Percentiles rank a stretch among this genome's conserved stretches.
Evolutionary conservation across 345 rosid genomes (phyloP).

Genomic region (Salix brachista): DNA sequence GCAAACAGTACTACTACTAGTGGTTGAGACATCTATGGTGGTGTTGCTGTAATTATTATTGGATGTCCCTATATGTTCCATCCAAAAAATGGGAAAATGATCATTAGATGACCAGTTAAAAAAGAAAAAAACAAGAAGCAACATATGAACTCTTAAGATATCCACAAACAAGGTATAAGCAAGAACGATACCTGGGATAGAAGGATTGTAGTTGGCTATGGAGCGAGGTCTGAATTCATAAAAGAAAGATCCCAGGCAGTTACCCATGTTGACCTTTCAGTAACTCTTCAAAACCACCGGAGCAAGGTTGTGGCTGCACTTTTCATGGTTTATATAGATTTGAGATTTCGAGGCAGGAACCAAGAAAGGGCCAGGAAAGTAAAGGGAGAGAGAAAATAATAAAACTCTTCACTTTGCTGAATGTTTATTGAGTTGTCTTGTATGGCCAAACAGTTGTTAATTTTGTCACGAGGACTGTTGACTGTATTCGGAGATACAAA

Average conservation of each 20-base stretch:
- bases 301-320: not conserved
- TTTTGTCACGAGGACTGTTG: too few species aligned
- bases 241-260: conserved; percentile 29
- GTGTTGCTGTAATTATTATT: conserved; percentile 23
- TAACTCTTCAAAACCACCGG: not conserved
- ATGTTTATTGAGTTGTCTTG: too few species aligned
- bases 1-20: conserved; percentile 31
- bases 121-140: not conserved
- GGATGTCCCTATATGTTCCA: conserved; percentile 15
- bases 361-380: not conserved
- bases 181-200: conserved; percentile 26
- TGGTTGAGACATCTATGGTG: conserved; percentile 30
- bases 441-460: too few species aligned
- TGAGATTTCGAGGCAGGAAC: not conserved
- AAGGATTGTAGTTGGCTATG: not conserved
- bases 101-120: not conserved
- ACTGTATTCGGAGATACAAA: too few species aligned
- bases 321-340: not conserved
- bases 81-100: conserved; percentile 3
- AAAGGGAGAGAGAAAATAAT: not conserved
- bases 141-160: not conserved
- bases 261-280: conserved; percentile 35
- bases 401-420: too few species aligned
- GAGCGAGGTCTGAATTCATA: not conserved
- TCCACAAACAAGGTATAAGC: not conserved